Evolutionary conservation across 768 basidiomycete species (phyloP).

Genomic region (Clavulina sp.): DNA sequence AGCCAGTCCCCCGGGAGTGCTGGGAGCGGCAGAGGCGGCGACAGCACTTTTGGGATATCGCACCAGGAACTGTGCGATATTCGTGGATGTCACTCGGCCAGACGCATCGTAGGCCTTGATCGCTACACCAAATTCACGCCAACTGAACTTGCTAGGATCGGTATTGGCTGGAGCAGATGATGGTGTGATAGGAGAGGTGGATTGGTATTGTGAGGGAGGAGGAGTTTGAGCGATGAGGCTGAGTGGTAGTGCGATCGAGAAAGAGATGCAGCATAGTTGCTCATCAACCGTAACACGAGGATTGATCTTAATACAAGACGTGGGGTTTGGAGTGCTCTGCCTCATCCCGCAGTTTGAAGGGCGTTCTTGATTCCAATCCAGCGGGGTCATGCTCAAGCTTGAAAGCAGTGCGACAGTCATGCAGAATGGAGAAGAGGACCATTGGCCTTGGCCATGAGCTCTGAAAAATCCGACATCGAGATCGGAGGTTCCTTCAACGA

Average conservation of each 20-base stretch:
- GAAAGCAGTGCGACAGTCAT: background rate
- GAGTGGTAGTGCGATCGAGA: background rate
- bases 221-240: background rate
- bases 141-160: background rate
- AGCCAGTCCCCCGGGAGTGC: too few relatives aligned
- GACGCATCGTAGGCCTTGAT: background rate
- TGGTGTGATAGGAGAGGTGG: too few relatives aligned
- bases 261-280: background rate
- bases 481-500: background rate
- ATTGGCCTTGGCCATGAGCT: background rate
- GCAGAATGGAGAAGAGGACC: background rate
- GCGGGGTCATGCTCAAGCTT: background rate
- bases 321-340: background rate
- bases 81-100: background rate
- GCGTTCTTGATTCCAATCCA: slow-evolving; percentile 1
- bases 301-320: background rate
- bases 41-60: too few relatives aligned
- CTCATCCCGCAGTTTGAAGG: background rate
- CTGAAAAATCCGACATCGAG: background rate
- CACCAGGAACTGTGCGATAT: background rate
- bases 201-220: background rate
- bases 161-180: background rate
- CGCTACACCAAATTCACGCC: background rate
- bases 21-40: too few relatives aligned
- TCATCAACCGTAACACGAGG: background rate